Base-by-base conservation (phyloP, 257 asterid genomes). In the Ballota nigra region DNA sequence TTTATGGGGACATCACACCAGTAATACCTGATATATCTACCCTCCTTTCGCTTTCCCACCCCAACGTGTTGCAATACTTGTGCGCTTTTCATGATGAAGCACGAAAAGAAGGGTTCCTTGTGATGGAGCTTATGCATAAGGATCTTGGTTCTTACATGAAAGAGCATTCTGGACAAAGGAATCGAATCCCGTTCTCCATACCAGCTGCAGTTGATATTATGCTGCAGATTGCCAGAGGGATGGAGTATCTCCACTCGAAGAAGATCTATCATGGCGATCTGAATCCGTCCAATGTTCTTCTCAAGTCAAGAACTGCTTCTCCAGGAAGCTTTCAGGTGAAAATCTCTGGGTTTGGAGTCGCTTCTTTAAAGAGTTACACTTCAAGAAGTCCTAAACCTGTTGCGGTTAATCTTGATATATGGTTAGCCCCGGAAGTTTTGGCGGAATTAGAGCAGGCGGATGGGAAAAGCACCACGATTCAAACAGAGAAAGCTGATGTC, bases 211-310 rank as follows among this genome's bases (percentile, higher is more conserved):
- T 92, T 22, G 97, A 92, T 56, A 79, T 92, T 36, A 88, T 92
- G 96, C 80, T 92, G 71, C 98, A 90, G 79, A 87, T 92, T 23
- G 97, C 97, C 0, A 72, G 97, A 77, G 98, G 97, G 4, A 82
- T 92, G 97, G 98, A 92, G 18, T 92, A 90, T 79, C 33, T 92
- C 19, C 98, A 92, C 86, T 86, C 95, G 0, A 86, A 47, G 52
- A 86, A 83, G 60, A 79, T 92, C 49, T 83, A 76, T 76, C 97
- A 85, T 34, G 97, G 98, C 1, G 91, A 88, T 53, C 15, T 92
- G 75, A 88, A 88, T 63, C 98, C 98, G 0, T 88, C 92, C 3
- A 86, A 77, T 3, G 68, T 92, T 63, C 95, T 92, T 59, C 90
- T 92, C 34, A 92, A 74, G 69, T 41, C 88, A n/a, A 86, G 87